Evolutionary conservation across 2,329 filamentous ascomycete genomes (phyloP).

Genomic region (Rasamsonia emersonii): DNA sequence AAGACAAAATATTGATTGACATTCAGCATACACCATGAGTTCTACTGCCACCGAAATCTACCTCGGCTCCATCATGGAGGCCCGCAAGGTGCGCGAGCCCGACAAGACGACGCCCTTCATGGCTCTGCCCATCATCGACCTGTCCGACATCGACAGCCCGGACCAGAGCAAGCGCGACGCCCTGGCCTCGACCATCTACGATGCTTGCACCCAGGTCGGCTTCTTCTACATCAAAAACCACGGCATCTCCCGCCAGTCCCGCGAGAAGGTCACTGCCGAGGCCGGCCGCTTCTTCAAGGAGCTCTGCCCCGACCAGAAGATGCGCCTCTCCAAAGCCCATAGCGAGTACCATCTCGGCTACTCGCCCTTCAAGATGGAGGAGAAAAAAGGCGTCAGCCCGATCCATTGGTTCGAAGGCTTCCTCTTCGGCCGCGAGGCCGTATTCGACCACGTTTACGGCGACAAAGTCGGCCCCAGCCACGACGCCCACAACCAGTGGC

Average conservation of each 20-base stretch:
- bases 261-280: neutral
- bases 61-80: neutral
- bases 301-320: neutral
- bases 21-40: neutral
- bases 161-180: neutral
- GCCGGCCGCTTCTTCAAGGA: constrained; percentile 1
- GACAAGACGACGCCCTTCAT: neutral
- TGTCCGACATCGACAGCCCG: constrained; percentile 7
- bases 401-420: neutral
- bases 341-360: constrained; percentile 1
- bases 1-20: too few relatives aligned
- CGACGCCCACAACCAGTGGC: neutral
- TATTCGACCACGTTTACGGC: neutral
- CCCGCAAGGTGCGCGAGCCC: constrained; percentile 1
- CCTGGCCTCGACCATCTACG: constrained; percentile 1
- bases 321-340: neutral
- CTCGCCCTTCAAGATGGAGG: neutral
- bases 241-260: constrained; percentile 8
- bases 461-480: neutral
- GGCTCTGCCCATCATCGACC: constrained; percentile 8
- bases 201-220: constrained; percentile 15
- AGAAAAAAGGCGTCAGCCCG: neutral
- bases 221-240: constrained; percentile 21
- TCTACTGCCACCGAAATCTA: neutral
- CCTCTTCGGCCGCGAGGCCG: neutral